A percentile compares a stretch with the other conserved stretches of the same genome.
phyloP scores from a whole-genome alignment of 441 rosid species.

The Rhodomyrtus psidioides region DNA sequence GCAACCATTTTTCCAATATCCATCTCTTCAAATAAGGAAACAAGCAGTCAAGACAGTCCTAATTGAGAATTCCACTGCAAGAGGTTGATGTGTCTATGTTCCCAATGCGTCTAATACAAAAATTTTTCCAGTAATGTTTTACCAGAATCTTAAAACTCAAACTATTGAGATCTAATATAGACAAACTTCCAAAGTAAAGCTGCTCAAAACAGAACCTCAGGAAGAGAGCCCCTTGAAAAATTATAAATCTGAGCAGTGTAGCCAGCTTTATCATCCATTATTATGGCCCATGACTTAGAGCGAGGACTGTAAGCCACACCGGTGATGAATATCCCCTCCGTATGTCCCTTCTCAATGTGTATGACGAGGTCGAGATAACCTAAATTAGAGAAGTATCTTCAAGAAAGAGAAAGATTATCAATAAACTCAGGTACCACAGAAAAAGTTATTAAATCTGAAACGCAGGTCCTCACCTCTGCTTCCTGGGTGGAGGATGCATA shows the following conservation, averaged over 20 bases:
- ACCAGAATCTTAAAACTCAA: too few relatives aligned
- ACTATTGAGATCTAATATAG: too few relatives aligned
- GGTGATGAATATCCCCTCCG: neutral
- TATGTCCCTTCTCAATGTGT: neutral
- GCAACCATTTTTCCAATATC: constrained; percentile 5
- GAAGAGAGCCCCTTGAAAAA: neutral
- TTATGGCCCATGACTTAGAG: neutral
- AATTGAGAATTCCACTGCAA: neutral
- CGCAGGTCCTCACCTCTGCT: neutral
- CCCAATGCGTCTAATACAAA: too few relatives aligned
- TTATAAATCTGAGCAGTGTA: neutral
- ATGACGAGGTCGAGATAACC: neutral
- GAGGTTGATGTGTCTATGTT: neutral
- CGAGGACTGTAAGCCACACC: neutral
- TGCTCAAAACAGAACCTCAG: neutral
- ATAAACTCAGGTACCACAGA: neutral
- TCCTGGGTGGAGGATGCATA: neutral
- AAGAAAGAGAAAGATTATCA: neutral
- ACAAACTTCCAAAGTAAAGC: neutral
- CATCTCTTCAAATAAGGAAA: neutral
- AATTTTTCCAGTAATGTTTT: too few relatives aligned
- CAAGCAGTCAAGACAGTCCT: neutral
- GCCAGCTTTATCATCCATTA: neutral
- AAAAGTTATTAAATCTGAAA: neutral
- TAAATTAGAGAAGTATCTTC: neutral